Conservation (phyloP, 352 stramenopile species). For the Phytophthora boehmeriae region DNA sequence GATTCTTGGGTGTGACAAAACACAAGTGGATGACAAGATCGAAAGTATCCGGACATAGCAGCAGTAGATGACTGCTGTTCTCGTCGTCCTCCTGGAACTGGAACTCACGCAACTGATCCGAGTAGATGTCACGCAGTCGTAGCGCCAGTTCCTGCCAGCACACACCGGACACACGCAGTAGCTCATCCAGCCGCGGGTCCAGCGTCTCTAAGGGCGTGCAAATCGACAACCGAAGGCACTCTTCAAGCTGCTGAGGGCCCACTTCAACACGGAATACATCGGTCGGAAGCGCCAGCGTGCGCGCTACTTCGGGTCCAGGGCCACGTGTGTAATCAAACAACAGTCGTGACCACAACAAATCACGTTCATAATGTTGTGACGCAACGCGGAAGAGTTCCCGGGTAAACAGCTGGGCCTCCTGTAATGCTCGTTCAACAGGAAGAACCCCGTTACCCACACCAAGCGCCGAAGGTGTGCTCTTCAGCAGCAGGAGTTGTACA, state of each 20-base stretch:
- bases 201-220: slow-evolving; percentile 80
- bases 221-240: slow-evolving; percentile 81
- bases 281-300: slow-evolving; percentile 51
- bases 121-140: slow-evolving; percentile 78
- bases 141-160: slow-evolving; percentile 82
- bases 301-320: slow-evolving; percentile 55
- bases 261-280: slow-evolving; percentile 79
- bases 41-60: slow-evolving; percentile 82
- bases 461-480: slow-evolving; percentile 42
- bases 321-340: slow-evolving; percentile 71
- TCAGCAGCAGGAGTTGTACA: slow-evolving; percentile 74
- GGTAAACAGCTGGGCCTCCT: slow-evolving; percentile 79
- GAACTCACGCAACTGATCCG: slow-evolving; percentile 84
- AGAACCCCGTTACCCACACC: slow-evolving; percentile 61
- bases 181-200: slow-evolving; percentile 73
- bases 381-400: slow-evolving; percentile 82
- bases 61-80: slow-evolving; percentile 72
- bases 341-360: slow-evolving; percentile 85
- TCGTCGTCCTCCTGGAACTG: slow-evolving; percentile 80
- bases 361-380: slow-evolving; percentile 82
- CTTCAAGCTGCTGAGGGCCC: slow-evolving; percentile 81
- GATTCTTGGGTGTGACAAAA: slow-evolving; percentile 56
- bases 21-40: slow-evolving; percentile 90
- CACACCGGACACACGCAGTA: slow-evolving; percentile 70
- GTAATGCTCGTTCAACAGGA: slow-evolving; percentile 63